Base-by-base conservation (phyloP, 768 basidiomycete genomes). In the Russula sp. region DNA sequence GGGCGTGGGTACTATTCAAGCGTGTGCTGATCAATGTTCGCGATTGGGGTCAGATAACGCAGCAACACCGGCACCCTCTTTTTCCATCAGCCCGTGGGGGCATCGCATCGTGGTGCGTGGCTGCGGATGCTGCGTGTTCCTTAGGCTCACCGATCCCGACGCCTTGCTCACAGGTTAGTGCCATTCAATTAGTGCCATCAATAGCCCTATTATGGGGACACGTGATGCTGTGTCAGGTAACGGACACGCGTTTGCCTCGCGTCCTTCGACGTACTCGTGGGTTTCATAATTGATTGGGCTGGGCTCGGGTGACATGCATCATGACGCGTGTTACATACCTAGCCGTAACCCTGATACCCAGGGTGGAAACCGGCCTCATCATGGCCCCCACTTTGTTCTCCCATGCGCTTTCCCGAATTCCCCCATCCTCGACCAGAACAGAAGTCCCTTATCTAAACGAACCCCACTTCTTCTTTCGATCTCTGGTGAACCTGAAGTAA, bases 211-310 rank as follows among this genome's bases (percentile, higher is more conserved):
- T 34, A 38, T 0, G 38, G 18, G 28, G 38, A 38, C 59, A 50
- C 55, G 59, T 56, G 60, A 51, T 44, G 38, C 38, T 0, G 16
- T 40, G 59, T 52, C 20, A 44, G 22, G 34, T 20, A 49, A 38
- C 16, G 9, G 55, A 55, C 64, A 65, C 34, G 64, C 64, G 55
- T 61, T 61, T 51, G 55, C 64, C 64, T 65, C 60, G 30, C 59
- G 64, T 57, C 36, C 30, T 22, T 40, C 54, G 49, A 61, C 59
- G 51, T 49, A 51, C 48, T 48, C 64, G 59, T 61, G 59, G 32
- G 22, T 61, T 57, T 65, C 54, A 65, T 61, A 57, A 55, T 34
- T 42, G 14, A 26, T 14, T 42, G 51, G 57, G 63, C 52, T 46
- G 38, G 64, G 30, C 59, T 57, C 26, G 40, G 32, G 59, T 51